phyloP scores from a whole-genome alignment of 164 flowering plant species.

The Nelumbo lutea region DNA sequence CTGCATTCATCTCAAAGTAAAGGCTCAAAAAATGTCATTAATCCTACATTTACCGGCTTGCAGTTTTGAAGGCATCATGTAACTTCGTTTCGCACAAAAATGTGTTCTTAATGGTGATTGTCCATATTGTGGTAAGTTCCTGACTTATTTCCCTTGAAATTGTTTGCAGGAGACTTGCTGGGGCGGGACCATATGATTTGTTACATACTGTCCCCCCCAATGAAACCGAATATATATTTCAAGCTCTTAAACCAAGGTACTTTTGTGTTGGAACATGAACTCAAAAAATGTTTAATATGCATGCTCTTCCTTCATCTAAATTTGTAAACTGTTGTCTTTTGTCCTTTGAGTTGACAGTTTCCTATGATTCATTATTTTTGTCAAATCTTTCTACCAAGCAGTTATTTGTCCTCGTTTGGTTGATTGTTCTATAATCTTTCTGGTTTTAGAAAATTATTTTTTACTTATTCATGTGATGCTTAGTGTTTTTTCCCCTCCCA shows the following conservation, averaged over 20 bases:
- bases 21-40: too few relatives aligned
- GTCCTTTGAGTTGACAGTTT: too few relatives aligned
- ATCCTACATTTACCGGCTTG: too few relatives aligned
- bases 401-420: background rate
- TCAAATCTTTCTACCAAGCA: too few relatives aligned
- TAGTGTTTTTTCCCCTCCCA: too few relatives aligned
- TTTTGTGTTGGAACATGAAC: background rate
- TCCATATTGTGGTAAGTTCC: background rate
- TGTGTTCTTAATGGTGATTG: background rate
- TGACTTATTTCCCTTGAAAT: background rate
- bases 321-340: too few relatives aligned
- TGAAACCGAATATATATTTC: slow-evolving; percentile 70
- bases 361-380: too few relatives aligned
- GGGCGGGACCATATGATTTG: slow-evolving; percentile 44
- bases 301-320: too few relatives aligned
- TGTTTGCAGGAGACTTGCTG: slow-evolving; percentile 31
- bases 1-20: too few relatives aligned
- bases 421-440: background rate
- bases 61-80: too few relatives aligned
- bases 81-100: too few relatives aligned
- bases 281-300: background rate
- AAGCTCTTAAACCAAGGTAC: slow-evolving; percentile 68
- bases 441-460: too few relatives aligned
- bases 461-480: background rate
- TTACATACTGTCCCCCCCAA: slow-evolving; percentile 45